Evolutionary conservation across 176 grass and related monocot species (phyloP), one percentile per base, ranked within the genome.

Genomic region (Hsuehochloa calcarea): DNA sequence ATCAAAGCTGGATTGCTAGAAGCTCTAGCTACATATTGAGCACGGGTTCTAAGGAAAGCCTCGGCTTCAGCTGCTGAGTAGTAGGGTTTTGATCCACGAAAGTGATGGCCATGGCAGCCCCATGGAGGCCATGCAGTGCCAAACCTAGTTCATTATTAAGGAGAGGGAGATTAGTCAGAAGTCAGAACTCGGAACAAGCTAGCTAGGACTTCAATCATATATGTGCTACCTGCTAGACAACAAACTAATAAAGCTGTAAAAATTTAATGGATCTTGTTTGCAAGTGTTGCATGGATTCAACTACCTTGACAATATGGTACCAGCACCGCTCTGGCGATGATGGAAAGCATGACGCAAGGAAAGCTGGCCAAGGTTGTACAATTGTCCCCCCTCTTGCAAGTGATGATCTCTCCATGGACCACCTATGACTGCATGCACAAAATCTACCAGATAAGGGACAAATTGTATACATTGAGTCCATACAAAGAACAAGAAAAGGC

Each of bases 221-320:
- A 17, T 31, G 25, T 66, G 25, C 22, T 65, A 23, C 45, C 46
- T 63, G 39, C 49, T 62, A 78, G 55, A 43, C 19, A 65, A 22
- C 8, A 37, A 37, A 47, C 31, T 34, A 34, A 34, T 34, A 34
- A 34, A 34, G 31, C 31, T 34, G 14, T 51, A 56, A 12, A 49
- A 35, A 74, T 45, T 52, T 34, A 83, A 79, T 90, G 61, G 29
- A n/a, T 25, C 45, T 75, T 82, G 71, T 87, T 75, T 75, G 65
- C n/a, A 70, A 50, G 47, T 4, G 14, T 16, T 61, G 83, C 19
- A 23, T 44, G 44, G 49, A 65, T 65, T 69, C 77, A 85, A 89
- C 87, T 89, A 89, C 87, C 82, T 89, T 75, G 87, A 68, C 65
- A 71, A 81, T 13, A 83, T 82, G 17, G 55, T 68, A 52, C 80